Base-by-base conservation (phyloP, 306 rosid genomes). In the Fragaria iinumae region DNA sequence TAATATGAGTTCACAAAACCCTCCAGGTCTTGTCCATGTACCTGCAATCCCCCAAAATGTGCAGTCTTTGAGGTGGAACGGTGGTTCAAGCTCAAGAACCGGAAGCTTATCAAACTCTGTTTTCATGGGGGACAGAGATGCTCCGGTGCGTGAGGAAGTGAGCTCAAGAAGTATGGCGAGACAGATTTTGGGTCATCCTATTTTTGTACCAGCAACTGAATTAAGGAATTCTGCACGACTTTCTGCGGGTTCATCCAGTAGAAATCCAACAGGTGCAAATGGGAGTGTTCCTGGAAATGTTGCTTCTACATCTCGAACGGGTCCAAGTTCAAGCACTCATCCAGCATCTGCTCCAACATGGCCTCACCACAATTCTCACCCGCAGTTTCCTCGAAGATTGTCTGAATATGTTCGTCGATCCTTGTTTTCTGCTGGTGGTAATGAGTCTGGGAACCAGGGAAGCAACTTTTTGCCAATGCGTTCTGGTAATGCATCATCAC, bases 391-490 rank as follows among this genome's bases (percentile, higher is more conserved):
- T 1, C 85, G 96, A 75, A 91, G 97, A 75, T 76, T 93, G 48
- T 79, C 97, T 16, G 99, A 92, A 53, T 87, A 83, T 87, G 91
- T 90, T 72, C 93, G 91, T 25, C 86, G 97, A 63, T 84, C 96
- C 57, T 81, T 92, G 84, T 81, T 88, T 85, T 79, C 98, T 75
- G 81, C 86, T 64, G 16, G 92, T 49, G 89, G 90, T 38, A 79
- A 83, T 36, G 99, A 90, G 74, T 83, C 93, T 76, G 96, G 91
- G 50, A 87, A 88, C 76, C 84, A 83, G 69, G 80, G 77, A 82
- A 73, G 81, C 74, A 88, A 67, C 81, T 75, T 81, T 80, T 27
- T 87, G 82, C 84, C 90, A 20, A 27, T 87, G 79, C 97, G 80
- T 70, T 43, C 92, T 27, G 93, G 85, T 83, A 65, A 88, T 68